Percentiles rank a stretch among this genome's conserved stretches.
phyloP scores from a whole-genome alignment of 2,329 filamentous ascomycete genomes.

The Bipolaris gigantea region DNA sequence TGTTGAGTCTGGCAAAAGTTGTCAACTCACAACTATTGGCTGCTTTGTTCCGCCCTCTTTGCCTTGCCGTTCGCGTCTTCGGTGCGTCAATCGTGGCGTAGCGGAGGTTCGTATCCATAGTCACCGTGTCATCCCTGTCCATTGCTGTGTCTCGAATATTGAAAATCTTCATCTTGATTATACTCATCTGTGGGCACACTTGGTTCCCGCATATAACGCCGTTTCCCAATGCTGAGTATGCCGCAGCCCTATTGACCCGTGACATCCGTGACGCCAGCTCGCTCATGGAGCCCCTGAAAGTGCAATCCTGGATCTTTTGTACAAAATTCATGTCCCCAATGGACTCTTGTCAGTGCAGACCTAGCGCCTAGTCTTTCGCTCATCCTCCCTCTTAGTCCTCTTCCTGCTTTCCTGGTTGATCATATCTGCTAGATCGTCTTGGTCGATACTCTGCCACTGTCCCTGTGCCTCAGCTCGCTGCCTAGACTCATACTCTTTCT shows the following conservation, averaged over 20 bases:
- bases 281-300: conserved; percentile 19
- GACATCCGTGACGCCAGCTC: conserved; percentile 29
- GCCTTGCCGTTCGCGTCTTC: conserved; percentile 3
- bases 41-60: conserved; percentile 5
- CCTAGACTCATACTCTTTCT: conserved; percentile 74
- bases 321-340: conserved; percentile 18
- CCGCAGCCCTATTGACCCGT: conserved; percentile 16
- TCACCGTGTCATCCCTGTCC: conserved; percentile 14
- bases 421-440: conserved; percentile 93
- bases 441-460: conserved; percentile 73
- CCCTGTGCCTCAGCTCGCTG: conserved; percentile 62
- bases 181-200: conserved; percentile 28
- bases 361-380: conserved; percentile 65
- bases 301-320: conserved; percentile 25
- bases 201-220: conserved; percentile 27
- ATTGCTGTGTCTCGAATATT: conserved; percentile 10
- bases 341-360: conserved; percentile 8
- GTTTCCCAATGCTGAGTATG: conserved; percentile 27
- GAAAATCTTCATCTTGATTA: conserved; percentile 30
- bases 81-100: background rate
- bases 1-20: background rate
- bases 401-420: conserved; percentile 92
- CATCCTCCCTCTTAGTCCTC: conserved; percentile 83
- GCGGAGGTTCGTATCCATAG: conserved; percentile 1
- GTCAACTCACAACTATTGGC: background rate